Conservation (phyloP, 371 early-diverging fungal species). For the Parasitella parasitica region DNA sequence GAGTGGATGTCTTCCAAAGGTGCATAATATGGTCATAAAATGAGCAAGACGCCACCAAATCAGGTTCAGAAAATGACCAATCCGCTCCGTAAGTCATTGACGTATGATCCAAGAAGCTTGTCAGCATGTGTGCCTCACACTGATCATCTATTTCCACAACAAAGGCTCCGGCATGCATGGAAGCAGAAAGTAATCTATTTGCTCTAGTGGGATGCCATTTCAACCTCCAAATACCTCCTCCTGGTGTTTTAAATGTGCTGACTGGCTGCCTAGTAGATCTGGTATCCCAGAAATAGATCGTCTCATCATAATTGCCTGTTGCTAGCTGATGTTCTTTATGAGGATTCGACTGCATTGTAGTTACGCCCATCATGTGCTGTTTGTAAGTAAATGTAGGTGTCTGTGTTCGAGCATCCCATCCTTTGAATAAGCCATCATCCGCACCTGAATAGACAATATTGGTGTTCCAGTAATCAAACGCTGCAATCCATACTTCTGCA, state of each 20-base stretch:
- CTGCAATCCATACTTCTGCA: slow-evolving; percentile 92
- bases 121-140: neutral
- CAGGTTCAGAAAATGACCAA: slow-evolving; percentile 66
- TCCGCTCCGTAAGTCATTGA: slow-evolving; percentile 92
- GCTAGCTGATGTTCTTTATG: slow-evolving; percentile 71
- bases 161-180: slow-evolving; percentile 79
- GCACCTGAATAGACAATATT: slow-evolving; percentile 69
- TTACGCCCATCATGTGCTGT: slow-evolving; percentile 80
- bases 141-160: slow-evolving; percentile 24
- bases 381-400: slow-evolving; percentile 22
- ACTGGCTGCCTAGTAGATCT: slow-evolving; percentile 77
- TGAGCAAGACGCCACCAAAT: slow-evolving; percentile 83
- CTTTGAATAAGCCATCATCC: slow-evolving; percentile 83
- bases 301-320: slow-evolving; percentile 90
- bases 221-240: slow-evolving; percentile 93
- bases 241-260: slow-evolving; percentile 59
- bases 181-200: slow-evolving; percentile 72
- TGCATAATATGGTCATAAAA: slow-evolving; percentile 91
- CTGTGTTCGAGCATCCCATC: slow-evolving; percentile 77
- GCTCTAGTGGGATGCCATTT: slow-evolving; percentile 86
- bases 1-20: slow-evolving; percentile 72
- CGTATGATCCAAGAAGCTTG: slow-evolving; percentile 70
- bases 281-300: slow-evolving; percentile 86
- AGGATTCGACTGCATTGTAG: slow-evolving; percentile 82
- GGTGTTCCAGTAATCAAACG: slow-evolving; percentile 79